Percentiles rank a stretch among this genome's conserved stretches.
phyloP scores from a whole-genome alignment of 2,329 filamentous ascomycete genomes.

The Diaporthe sp. region DNA sequence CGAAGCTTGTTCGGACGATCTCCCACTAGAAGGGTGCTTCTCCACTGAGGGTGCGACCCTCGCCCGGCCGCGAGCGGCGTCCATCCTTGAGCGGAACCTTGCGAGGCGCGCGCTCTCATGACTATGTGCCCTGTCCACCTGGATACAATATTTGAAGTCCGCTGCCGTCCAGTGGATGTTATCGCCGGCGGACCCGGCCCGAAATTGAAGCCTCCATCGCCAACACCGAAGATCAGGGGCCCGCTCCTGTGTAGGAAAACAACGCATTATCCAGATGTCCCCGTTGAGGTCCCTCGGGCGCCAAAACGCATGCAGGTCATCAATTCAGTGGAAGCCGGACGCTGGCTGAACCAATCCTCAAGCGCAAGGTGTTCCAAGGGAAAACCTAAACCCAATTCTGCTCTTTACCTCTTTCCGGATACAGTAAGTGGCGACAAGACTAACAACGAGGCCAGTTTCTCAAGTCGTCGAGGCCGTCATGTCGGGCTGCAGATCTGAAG shows the following conservation, averaged over 20 bases:
- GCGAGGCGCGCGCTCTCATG: constrained; percentile 29
- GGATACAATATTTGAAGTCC: neutral
- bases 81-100: constrained; percentile 20
- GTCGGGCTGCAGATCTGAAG: neutral
- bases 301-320: neutral
- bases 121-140: neutral
- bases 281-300: neutral
- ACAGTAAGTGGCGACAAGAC: constrained; percentile 8
- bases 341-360: neutral
- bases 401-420: neutral
- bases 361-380: constrained; percentile 10
- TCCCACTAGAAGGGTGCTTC: constrained; percentile 4
- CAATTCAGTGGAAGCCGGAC: neutral
- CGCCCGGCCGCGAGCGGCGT: neutral
- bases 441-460: neutral
- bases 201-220: constrained; percentile 5
- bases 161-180: neutral
- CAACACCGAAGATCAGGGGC: neutral
- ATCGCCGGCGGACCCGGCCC: neutral
- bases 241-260: neutral
- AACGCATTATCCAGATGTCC: neutral
- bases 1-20: constrained; percentile 28
- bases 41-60: neutral
- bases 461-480: neutral
- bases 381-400: constrained; percentile 9